Percentiles rank a stretch among this genome's conserved stretches.
Evolutionary conservation across 2,329 filamentous ascomycete genomes (phyloP).

Genomic region (Monilinia fructicola): DNA sequence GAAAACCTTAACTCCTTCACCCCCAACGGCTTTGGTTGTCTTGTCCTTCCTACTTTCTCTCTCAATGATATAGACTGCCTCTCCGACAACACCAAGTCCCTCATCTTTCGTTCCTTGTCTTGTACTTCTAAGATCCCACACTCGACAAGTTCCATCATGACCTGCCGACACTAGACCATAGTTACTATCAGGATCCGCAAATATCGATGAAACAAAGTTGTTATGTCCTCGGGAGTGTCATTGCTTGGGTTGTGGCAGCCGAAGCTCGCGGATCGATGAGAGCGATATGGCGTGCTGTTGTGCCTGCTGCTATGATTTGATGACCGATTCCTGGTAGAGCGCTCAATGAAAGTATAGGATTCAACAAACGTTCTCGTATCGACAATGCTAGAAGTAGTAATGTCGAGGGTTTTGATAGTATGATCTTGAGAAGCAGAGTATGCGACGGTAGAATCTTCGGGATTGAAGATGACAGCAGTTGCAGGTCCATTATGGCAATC

Average conservation of each 20-base stretch:
- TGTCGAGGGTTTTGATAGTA: slow-evolving; percentile 84
- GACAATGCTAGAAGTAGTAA: slow-evolving; percentile 76
- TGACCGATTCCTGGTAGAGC: slow-evolving; percentile 62
- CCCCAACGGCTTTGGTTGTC: slow-evolving; percentile 64
- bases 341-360: slow-evolving; percentile 77
- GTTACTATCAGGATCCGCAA: slow-evolving; percentile 57
- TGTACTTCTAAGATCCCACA: slow-evolving; percentile 86
- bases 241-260: slow-evolving; percentile 72
- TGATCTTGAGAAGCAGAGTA: slow-evolving; percentile 93
- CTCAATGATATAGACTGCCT: slow-evolving; percentile 73
- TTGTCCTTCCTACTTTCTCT: slow-evolving; percentile 66
- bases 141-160: slow-evolving; percentile 86
- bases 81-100: slow-evolving; percentile 61
- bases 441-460: slow-evolving; percentile 78
- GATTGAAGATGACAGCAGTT: slow-evolving; percentile 81
- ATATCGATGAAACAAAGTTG: slow-evolving; percentile 63
- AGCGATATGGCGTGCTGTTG: slow-evolving; percentile 81
- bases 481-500: slow-evolving; percentile 69
- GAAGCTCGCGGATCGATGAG: slow-evolving; percentile 87
- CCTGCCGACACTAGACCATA: slow-evolving; percentile 87
- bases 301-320: slow-evolving; percentile 67
- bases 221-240: slow-evolving; percentile 90
- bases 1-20: slow-evolving; percentile 89
- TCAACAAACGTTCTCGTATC: slow-evolving; percentile 79
- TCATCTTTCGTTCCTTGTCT: slow-evolving; percentile 59